Evolutionary conservation across 2,329 filamentous ascomycete genomes (phyloP).

Genomic region (Beauveria asiatica): DNA sequence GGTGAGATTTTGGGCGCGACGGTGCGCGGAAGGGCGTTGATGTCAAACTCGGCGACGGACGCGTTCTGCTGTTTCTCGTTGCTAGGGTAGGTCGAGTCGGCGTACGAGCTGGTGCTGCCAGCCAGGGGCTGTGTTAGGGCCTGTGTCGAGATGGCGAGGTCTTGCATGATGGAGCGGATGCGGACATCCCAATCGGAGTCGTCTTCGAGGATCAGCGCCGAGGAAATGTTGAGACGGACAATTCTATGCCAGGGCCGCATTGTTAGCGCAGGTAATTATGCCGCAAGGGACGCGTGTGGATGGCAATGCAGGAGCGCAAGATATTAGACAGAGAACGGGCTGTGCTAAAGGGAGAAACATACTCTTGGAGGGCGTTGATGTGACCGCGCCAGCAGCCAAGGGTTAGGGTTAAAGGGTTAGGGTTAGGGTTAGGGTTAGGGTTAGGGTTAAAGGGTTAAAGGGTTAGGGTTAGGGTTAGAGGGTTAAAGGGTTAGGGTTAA

Average conservation of each 20-base stretch:
- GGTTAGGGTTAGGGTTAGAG: too few species aligned
- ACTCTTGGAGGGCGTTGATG: conserved; percentile 26
- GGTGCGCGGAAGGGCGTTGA: conserved; percentile 12
- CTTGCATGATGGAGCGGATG: conserved; percentile 36
- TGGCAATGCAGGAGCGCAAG: too few species aligned
- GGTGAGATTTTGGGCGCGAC: conserved; percentile 24
- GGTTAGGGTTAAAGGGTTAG: too few species aligned
- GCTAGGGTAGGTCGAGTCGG: conserved; percentile 17
- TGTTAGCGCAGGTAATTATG: background rate
- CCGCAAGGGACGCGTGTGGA: background rate
- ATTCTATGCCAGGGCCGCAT: conserved; percentile 20
- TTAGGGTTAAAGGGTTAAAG: too few species aligned
- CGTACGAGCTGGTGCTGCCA: conserved; percentile 10
- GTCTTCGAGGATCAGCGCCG: conserved; percentile 44
- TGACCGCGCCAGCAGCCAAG: conserved; percentile 28
- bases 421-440: too few species aligned
- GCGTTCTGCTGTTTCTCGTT: conserved; percentile 7
- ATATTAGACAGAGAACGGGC: too few species aligned
- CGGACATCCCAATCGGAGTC: conserved; percentile 48
- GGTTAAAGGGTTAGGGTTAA: too few species aligned
- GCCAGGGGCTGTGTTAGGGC: conserved; percentile 22
- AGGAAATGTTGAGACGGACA: conserved; percentile 32
- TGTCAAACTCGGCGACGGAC: conserved; percentile 10
- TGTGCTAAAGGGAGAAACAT: background rate
- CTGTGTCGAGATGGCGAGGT: conserved; percentile 27